Percentiles rank a stretch among this genome's conserved stretches.
phyloP scores from a whole-genome alignment of 179 eudicot species.

The Spinacia oleracea region DNA sequence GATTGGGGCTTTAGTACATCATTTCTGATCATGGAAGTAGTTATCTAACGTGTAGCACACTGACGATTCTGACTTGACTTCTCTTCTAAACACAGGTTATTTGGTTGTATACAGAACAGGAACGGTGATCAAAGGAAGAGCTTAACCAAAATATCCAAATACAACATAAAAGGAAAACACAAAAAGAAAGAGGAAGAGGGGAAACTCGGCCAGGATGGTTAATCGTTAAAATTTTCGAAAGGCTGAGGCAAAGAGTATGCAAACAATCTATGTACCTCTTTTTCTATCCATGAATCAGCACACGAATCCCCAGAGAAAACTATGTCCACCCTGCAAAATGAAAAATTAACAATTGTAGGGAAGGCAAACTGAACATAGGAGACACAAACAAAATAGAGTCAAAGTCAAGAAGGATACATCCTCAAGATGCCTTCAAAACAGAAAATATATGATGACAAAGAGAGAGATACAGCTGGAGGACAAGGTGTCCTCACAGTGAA shows the following conservation, averaged over 20 bases:
- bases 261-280: constrained; percentile 58
- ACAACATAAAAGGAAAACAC: not conserved
- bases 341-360: not conserved
- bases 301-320: constrained; percentile 73
- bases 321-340: constrained; percentile 76
- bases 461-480: not conserved
- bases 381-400: not conserved
- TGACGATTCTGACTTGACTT: not conserved
- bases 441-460: not conserved
- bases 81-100: not conserved
- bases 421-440: not conserved
- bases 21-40: not conserved
- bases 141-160: not conserved
- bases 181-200: not conserved
- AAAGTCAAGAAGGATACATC: not conserved
- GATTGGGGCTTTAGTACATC: not conserved
- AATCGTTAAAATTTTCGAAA: not conserved
- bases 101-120: not conserved
- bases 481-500: too few species aligned
- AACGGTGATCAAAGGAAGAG: not conserved
- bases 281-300: constrained; percentile 99
- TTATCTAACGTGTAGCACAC: not conserved
- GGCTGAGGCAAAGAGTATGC: constrained; percentile 3
- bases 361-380: not conserved
- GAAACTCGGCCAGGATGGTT: not conserved